These are phyloP conservation scores for Tetrastigma voinierianum DNA, from an alignment of 164 flowering plant species.

Conservation along the genomic window DNA sequence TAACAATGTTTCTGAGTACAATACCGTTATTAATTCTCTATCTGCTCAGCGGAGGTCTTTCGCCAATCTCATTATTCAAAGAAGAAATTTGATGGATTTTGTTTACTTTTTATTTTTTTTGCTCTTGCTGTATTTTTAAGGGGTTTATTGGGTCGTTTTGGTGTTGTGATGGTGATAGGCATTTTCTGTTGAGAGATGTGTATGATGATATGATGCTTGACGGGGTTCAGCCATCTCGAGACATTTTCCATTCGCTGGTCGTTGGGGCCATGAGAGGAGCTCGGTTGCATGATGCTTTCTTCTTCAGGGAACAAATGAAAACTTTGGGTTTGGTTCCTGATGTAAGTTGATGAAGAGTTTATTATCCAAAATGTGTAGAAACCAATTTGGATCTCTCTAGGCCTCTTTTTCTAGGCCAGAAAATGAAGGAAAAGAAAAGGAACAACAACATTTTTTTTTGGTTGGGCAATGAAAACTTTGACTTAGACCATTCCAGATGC, in stretches of 20 bases:
- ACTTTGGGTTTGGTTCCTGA: slow-evolving; percentile 86
- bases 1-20: slow-evolving; percentile 56
- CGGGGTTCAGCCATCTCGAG: slow-evolving; percentile 63
- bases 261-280: slow-evolving; percentile 73
- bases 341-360: slow-evolving; percentile 37
- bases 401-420: no score
- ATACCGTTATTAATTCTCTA: slow-evolving; percentile 51
- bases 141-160: background rate
- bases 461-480: no score
- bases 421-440: no score
- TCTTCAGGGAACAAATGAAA: slow-evolving; percentile 82
- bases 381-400: no score
- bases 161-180: slow-evolving; percentile 23
- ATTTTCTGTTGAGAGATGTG: slow-evolving; percentile 59
- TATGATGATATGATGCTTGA: slow-evolving; percentile 72
- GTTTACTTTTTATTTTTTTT: slow-evolving; percentile 16
- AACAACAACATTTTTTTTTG: no score
- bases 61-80: background rate
- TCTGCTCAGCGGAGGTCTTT: slow-evolving; percentile 57
- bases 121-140: background rate
- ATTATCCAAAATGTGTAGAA: no score
- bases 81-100: no score
- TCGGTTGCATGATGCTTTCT: slow-evolving; percentile 82
- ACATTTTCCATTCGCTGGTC: slow-evolving; percentile 59
- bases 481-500: no score